Percentiles rank a stretch among this genome's conserved stretches.
Evolutionary conservation across 352 stramenopile species (phyloP).

Genomic region (Globisporangium perplexum): DNA sequence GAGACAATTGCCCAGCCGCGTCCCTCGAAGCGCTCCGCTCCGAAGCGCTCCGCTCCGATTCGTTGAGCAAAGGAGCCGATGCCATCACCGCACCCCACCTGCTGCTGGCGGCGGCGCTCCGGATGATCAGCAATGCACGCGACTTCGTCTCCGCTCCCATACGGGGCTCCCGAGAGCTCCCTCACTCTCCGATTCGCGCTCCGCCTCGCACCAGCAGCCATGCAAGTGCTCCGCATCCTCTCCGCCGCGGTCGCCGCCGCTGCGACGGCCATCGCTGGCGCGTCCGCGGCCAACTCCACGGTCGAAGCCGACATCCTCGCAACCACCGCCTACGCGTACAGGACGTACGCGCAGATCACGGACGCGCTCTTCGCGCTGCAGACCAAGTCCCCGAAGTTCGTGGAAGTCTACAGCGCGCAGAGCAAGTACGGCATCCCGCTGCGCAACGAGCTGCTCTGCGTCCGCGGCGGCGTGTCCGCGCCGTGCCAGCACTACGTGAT

Average conservation of each 20-base stretch:
- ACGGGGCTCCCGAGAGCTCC: background rate
- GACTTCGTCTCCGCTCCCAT: background rate
- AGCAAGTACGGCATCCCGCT: slow-evolving; percentile 65
- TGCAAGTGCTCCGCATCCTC: slow-evolving; percentile 3
- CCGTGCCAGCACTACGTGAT: slow-evolving; percentile 78
- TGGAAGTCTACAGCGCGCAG: slow-evolving; percentile 80
- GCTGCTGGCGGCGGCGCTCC: too few relatives aligned
- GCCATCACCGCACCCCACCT: too few relatives aligned
- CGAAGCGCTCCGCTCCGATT: background rate
- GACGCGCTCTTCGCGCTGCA: slow-evolving; percentile 45
- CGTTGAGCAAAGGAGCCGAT: background rate
- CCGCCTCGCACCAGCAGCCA: background rate
- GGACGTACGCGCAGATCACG: slow-evolving; percentile 73
- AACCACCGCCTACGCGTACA: slow-evolving; percentile 33
- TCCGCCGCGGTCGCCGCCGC: slow-evolving; percentile 3
- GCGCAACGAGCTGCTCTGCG: slow-evolving; percentile 43
- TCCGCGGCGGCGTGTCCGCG: slow-evolving; percentile 23
- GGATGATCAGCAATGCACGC: background rate
- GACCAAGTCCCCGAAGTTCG: slow-evolving; percentile 47
- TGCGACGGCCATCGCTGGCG: background rate
- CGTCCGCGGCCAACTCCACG: background rate
- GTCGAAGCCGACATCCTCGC: background rate
- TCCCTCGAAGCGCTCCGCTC: background rate
- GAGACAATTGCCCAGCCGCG: background rate
- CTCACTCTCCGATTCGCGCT: slow-evolving; percentile 7